Base-by-base conservation (phyloP, 2,329 filamentous ascomycete genomes). In the Microthyrium microscopicum region DNA sequence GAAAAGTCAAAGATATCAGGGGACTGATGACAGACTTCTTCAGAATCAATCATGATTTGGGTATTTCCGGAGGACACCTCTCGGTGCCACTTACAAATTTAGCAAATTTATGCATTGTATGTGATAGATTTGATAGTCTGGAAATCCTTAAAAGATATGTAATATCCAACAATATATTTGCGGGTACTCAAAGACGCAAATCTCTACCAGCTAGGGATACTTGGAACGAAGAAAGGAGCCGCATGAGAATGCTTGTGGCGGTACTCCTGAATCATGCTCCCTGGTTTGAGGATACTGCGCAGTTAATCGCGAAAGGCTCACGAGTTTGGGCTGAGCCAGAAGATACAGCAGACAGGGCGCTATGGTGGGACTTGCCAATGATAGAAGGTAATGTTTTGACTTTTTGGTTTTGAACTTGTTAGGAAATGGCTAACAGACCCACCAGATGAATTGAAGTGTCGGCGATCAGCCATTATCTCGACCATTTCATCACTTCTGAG, bases 351-450 rank as follows among this genome's bases (percentile, higher is more conserved):
- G n/a, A n/a, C n/a, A n/a, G n/a, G n/a, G 63, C 73, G 3, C 57
- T 69, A 9, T 84, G 78, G 78, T 83, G 77, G 75, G 69, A 77
- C 46, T 52, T 85, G 13, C 77, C 76, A 1, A 66, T 72, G 36
- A 50, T 85, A 15, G 79, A 85, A 58, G 57, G 71, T 73, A 41
- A 31, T 28, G 24, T 31, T 8, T 30, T 12, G 38, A 26, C 33
- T 32, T 12, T 22, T 21, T 16, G 9, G 20, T 8, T 7, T 19
- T 7, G 31, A 28, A 7, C 20, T 8, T 12, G 31, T 8, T 11
- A 28, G 8, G 18, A 21, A 31, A 11, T 11, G 11, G 13, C 13
- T 19, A 11, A 9, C 29, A 21, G 16, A 22, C 8, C 29, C 13
- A 19, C 28, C 37, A 74, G 73, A 69, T 36, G 78, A 83, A 47